Evolutionary conservation across 768 basidiomycete genomes (phyloP).

Genomic region (Pisolithus marmoratus): DNA sequence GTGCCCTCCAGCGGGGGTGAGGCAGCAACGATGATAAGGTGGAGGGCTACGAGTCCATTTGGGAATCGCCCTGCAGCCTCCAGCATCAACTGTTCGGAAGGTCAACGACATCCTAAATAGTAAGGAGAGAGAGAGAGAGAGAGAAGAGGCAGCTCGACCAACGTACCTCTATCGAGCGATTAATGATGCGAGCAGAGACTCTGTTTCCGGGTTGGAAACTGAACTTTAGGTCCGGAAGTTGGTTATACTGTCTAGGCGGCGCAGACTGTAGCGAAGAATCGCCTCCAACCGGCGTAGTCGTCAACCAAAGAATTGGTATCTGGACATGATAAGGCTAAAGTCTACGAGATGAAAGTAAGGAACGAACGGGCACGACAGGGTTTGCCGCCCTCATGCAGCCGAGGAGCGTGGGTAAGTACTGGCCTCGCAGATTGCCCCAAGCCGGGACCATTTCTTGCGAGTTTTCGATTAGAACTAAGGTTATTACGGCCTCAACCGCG

Average conservation of each 20-base stretch:
- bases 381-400: constrained; percentile 36
- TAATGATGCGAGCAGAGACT: constrained; percentile 39
- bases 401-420: constrained; percentile 39
- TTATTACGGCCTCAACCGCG: constrained; percentile 18
- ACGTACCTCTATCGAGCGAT: constrained; percentile 42
- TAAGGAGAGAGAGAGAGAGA: background rate
- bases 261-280: constrained; percentile 15
- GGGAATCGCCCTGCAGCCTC: constrained; percentile 25
- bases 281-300: constrained; percentile 37
- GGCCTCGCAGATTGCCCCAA: constrained; percentile 47
- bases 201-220: constrained; percentile 37
- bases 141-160: background rate
- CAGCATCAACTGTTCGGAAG: constrained; percentile 18
- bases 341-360: background rate
- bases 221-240: constrained; percentile 38
- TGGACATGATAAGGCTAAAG: constrained; percentile 3
- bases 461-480: constrained; percentile 54
- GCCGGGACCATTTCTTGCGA: constrained; percentile 38
- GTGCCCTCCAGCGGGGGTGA: constrained; percentile 36
- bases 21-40: constrained; percentile 52
- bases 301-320: constrained; percentile 39
- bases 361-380: constrained; percentile 37
- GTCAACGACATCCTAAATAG: background rate
- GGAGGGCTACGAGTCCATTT: constrained; percentile 33
- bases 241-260: constrained; percentile 38